A percentile compares a stretch with the other conserved stretches of the same genome.
Conservation (phyloP, 2,329 filamentous ascomycete genomes). For the Ascochyta clinopodiicola region DNA sequence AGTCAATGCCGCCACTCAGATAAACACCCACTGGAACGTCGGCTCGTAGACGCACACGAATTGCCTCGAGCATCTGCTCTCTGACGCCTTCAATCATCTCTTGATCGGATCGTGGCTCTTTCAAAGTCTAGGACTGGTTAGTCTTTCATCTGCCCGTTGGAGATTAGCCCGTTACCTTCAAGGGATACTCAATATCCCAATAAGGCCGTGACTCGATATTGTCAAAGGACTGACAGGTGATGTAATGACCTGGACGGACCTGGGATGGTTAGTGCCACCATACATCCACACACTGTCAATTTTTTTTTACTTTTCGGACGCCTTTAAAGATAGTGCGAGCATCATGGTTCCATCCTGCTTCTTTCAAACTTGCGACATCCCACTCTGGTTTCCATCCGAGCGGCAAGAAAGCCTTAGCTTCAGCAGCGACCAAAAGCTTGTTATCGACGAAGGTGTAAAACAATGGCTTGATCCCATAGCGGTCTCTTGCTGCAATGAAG, state of each 20-base stretch:
- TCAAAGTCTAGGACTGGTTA: constrained; percentile 35
- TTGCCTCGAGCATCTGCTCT: constrained; percentile 58
- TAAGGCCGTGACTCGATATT: constrained; percentile 53
- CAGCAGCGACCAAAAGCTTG: constrained; percentile 57
- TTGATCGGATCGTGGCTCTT: constrained; percentile 54
- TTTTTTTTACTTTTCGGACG: constrained; percentile 47
- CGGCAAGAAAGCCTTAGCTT: constrained; percentile 61
- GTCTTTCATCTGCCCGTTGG: neutral
- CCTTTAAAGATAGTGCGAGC: constrained; percentile 58
- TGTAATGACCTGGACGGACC: constrained; percentile 48
- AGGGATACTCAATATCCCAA: constrained; percentile 60
- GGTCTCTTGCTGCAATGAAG: constrained; percentile 60
- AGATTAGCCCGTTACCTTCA: constrained; percentile 46
- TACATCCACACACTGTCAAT: neutral
- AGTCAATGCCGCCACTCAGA: constrained; percentile 64
- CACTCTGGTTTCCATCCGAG: constrained; percentile 60
- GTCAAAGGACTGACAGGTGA: constrained; percentile 39
- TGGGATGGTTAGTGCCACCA: constrained; percentile 12
- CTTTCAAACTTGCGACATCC: constrained; percentile 56
- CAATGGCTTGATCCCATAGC: constrained; percentile 64
- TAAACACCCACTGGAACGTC: constrained; percentile 66
- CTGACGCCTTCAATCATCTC: constrained; percentile 60
- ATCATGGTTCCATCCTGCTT: constrained; percentile 54
- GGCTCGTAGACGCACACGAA: constrained; percentile 60
- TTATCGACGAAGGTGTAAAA: constrained; percentile 55